Evolutionary conservation across 148 eudicot species (phyloP), one percentile per base, ranked within the genome.

Genomic region (Vaccinium macrocarpon): DNA sequence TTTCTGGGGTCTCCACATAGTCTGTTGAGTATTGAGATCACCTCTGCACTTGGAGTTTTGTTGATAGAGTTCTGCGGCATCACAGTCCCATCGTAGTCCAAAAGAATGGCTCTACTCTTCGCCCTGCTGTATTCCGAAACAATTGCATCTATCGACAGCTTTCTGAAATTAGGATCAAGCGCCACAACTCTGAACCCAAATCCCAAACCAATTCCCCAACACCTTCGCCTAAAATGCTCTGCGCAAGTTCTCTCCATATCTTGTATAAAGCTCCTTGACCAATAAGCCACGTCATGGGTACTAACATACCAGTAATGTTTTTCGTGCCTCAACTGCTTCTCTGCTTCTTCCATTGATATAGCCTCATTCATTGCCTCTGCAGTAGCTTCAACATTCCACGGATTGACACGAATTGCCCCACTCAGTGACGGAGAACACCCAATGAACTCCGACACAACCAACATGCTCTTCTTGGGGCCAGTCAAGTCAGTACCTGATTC

Each of bases 311-410:
- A 82, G 53, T 89, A 89, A 83, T 89, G 91, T 73, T 89, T 89
- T 76, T 89, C 91, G 46, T 89, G 91, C 66, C 91, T 79, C 75
- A 89, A 56, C 75, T 87, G 87, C 81, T 89, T 87, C 76, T 89
- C 91, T 50, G 50, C 72, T 35, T 85, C 86, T 56, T 83, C 59
- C 87, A 87, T 87, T 59, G 87, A 83, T 76, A 89, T 71, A 75
- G 91, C 91, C 83, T 87, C 91, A 32, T 89, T 85, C 91, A 89
- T 87, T 77, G 89, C 89, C 87, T 89, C 89, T 7, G 89, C 91
- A 57, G 91, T 89, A 83, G 89, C 84, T 68, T 89, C 91, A 59
- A 87, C 87, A 89, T 89, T 89, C 91, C 91, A 89, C 5, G 91
- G 89, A 80, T 89, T 89, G 56, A 89, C 85, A 53, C 91, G 87